Percentiles rank a stretch among this genome's conserved stretches.
Evolutionary conservation across 345 rosid species (phyloP).

Genomic region (Melastoma malabathricum): DNA sequence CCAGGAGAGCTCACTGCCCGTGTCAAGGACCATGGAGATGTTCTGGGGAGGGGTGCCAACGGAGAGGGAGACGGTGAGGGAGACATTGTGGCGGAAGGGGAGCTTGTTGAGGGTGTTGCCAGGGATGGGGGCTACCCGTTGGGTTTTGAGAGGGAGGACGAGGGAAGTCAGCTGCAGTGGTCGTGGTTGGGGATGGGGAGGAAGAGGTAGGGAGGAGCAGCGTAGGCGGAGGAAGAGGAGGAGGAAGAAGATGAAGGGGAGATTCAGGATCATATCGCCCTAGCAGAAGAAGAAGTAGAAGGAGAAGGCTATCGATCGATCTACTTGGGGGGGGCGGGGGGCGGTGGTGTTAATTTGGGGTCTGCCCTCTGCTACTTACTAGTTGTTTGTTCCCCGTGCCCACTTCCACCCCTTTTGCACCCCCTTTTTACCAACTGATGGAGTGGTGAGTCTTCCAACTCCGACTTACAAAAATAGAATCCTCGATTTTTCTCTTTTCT

Average conservation of each 20-base stretch:
- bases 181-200: slow-evolving; percentile 10
- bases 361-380: no score
- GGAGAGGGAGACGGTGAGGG: slow-evolving; percentile 58
- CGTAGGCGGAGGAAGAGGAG: slow-evolving; percentile 4
- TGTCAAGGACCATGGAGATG: slow-evolving; percentile 80
- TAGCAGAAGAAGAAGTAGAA: no score
- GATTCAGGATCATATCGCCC: neutral
- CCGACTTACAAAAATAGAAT: no score
- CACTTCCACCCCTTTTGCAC: no score
- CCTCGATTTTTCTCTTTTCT: no score
- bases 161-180: slow-evolving; percentile 15
- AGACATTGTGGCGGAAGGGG: slow-evolving; percentile 68
- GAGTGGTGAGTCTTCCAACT: no score
- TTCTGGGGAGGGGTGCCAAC: slow-evolving; percentile 88
- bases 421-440: no score
- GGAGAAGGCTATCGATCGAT: no score
- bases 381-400: no score
- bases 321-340: no score
- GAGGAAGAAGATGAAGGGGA: neutral
- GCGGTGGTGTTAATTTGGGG: no score
- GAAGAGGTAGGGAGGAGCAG: slow-evolving; percentile 10
- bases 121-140: slow-evolving; percentile 22
- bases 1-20: slow-evolving; percentile 93
- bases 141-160: slow-evolving; percentile 50
- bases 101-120: slow-evolving; percentile 48